Conservation (phyloP, 768 basidiomycete genomes). For the Mrakia gelida region DNA sequence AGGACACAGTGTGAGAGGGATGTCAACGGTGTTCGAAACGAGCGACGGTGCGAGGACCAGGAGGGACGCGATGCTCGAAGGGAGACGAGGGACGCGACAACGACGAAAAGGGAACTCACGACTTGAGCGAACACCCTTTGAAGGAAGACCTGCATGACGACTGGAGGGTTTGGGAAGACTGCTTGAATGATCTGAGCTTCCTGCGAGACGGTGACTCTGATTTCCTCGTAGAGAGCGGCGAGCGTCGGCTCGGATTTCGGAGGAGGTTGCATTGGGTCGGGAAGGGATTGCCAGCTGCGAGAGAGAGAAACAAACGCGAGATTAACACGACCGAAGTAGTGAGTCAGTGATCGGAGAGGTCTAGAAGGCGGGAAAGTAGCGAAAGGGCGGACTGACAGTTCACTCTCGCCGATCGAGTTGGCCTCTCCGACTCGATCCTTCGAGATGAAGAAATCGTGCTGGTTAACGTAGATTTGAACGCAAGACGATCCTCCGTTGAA, state of each 20-base stretch:
- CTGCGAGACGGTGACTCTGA: slow-evolving; percentile 82
- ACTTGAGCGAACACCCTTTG: slow-evolving; percentile 97
- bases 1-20: background rate
- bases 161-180: slow-evolving; percentile 91
- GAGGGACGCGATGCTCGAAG: background rate
- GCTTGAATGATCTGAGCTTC: slow-evolving; percentile 98
- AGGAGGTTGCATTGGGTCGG: slow-evolving; percentile 70
- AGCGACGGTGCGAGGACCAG: background rate
- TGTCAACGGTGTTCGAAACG: background rate
- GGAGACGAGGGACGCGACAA: background rate
- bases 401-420: slow-evolving; percentile 19
- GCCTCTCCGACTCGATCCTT: slow-evolving; percentile 61
- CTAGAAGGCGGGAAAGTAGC: background rate
- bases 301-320: background rate
- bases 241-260: slow-evolving; percentile 78
- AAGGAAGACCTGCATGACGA: slow-evolving; percentile 96
- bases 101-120: slow-evolving; percentile 51
- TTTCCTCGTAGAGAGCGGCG: slow-evolving; percentile 74
- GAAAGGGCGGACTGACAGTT: background rate
- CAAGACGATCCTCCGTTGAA: slow-evolving; percentile 97
- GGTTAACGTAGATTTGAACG: slow-evolving; percentile 97
- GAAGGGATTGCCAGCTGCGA: slow-evolving; percentile 66
- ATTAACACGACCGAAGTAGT: background rate
- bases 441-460: slow-evolving; percentile 96
- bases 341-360: background rate